Evolutionary conservation across 202 grass and related monocot species (phyloP), one percentile per base, ranked within the genome.

Genomic region (Bolboschoenoplectus hybrid): DNA sequence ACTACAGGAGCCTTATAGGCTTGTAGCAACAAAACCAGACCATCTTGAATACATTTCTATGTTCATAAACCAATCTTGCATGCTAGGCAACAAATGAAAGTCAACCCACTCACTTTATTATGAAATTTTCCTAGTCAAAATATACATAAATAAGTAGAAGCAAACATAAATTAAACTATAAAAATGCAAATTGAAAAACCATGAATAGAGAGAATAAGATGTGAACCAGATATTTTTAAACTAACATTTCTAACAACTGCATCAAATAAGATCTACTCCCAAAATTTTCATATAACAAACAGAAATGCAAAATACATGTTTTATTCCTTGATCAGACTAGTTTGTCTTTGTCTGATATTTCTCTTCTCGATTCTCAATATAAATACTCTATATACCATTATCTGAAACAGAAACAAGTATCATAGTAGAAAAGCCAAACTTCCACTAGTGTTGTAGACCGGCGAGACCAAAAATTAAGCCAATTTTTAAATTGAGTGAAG

Each of bases 371-470:
- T 78, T 7, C 51, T n/a, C 13, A 40, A 60, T n/a, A 41, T 39
- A 50, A 47, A 79, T 39, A 8, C 35, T 78, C 50, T 41, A 79
- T 41, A 79, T 77, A 56, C 17, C 26, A 77, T 52, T 41, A 79
- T 79, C 26, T 41, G 51, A 79, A 58, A 79, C 13, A 58, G 12
- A 60, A 51, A 79, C 8, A 40, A 73, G 75, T 79, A 79, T 77
- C 52, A 79, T 58, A 41, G 12, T 13, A 57, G 13, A 40, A 58
- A 79, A 58, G 38, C 10, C 16, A 79, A 7, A 43, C 41, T 53
- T 79, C 7, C 36, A 10, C 50, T 19, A 57, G 14, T n/a, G 20
- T 20, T 53, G 52, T 41, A 10, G 36, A 79, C 6, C 32, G 16
- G 41, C 6, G 0, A 60, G 14, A 60, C 51, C 14, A 60, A 79